phyloP scores from a whole-genome alignment of 805 yeast species.

The Sungouiella thailandica region DNA sequence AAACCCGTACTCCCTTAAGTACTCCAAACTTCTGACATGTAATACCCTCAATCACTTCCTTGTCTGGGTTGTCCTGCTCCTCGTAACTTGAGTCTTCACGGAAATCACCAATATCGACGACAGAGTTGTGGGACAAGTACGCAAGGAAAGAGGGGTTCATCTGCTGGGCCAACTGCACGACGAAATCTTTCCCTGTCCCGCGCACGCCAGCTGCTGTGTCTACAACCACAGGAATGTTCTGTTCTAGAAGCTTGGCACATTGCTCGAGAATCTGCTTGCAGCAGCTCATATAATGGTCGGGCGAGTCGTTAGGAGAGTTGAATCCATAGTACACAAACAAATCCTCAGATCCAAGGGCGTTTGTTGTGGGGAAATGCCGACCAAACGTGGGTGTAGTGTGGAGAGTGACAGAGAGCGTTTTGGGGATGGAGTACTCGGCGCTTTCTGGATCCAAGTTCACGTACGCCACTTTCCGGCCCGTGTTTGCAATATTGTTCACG shows the following conservation, averaged over 20 bases:
- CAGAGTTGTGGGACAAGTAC: slow-evolving; percentile 33
- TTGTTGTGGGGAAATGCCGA: slow-evolving; percentile 18
- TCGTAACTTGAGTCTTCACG: slow-evolving; percentile 26
- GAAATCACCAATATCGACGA: slow-evolving; percentile 15
- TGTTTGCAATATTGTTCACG: slow-evolving; percentile 41
- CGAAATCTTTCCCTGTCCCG: slow-evolving; percentile 72
- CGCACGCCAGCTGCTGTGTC: slow-evolving; percentile 92
- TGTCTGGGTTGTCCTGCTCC: slow-evolving; percentile 15
- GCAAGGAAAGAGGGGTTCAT: slow-evolving; percentile 54
- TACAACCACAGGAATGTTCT: slow-evolving; percentile 45
- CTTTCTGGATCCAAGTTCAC: slow-evolving; percentile 90
- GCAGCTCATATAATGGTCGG: slow-evolving; percentile 46
- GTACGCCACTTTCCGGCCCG: slow-evolving; percentile 34
- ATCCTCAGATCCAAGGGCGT: slow-evolving; percentile 5
- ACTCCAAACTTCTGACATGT: slow-evolving; percentile 3
- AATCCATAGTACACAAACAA: slow-evolving; percentile 52
- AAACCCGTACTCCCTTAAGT: slow-evolving; percentile 12
- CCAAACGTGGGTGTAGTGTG: slow-evolving; percentile 24
- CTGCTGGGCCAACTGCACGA: slow-evolving; percentile 41
- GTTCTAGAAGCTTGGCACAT: slow-evolving; percentile 17
- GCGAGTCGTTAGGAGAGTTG: slow-evolving; percentile 62
- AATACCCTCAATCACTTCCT: slow-evolving; percentile 8
- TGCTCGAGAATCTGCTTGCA: slow-evolving; percentile 37
- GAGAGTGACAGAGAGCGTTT: slow-evolving; percentile 54
- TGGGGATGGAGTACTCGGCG: slow-evolving; percentile 71